Base-by-base conservation (phyloP, 2,329 filamentous ascomycete genomes). In the Alternaria incomplexa region DNA sequence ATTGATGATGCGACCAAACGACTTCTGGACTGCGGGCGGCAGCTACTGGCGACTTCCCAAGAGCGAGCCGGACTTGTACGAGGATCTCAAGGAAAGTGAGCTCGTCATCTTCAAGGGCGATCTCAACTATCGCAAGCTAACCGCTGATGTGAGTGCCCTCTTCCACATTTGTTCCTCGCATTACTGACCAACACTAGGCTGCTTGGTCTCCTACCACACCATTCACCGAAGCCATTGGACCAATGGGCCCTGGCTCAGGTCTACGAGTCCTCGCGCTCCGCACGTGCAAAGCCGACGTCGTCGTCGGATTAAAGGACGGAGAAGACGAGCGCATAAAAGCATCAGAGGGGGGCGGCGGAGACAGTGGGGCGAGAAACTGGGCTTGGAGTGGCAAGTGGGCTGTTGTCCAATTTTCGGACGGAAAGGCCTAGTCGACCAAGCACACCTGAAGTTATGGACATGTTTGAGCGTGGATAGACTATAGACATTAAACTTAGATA, bases 71-170 rank as follows among this genome's bases (percentile, higher is more conserved):
- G 85, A 87, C 26, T 82, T 99, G 12, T 86, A 88, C 56, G 86
- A 92, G 7, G 95, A 98, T 75, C 81, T 99, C 59, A 90, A 93
- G 83, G 82, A 88, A 64, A 92, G 91, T 68, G 92, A 97, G 79
- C 84, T 99, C 17, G 93, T 97, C 12, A 89, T 99, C 59, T 98
- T 98, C 85, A 99, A 99, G 84, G 96, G 96, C 3, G 96, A 99
- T 77, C 79, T 99, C 71, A 99, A 99, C 82, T 99, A 98, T 81
- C 86, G 96, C 64, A 99, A 99, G 81, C 81, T 99, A 69, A 93
- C 91, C 28, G 91, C 89, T 52, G 96, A 99, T 84, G 93, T 95
- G 82, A 83, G 90, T 84, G 20, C 12, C n/a, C 22, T 20, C 32
- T 52, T 17, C 23, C 17, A 8, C 45, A 50, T n/a, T 17, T 15